Base-by-base conservation (phyloP, 2,329 filamentous ascomycete species). In the Colletotrichum viniferum region DNA sequence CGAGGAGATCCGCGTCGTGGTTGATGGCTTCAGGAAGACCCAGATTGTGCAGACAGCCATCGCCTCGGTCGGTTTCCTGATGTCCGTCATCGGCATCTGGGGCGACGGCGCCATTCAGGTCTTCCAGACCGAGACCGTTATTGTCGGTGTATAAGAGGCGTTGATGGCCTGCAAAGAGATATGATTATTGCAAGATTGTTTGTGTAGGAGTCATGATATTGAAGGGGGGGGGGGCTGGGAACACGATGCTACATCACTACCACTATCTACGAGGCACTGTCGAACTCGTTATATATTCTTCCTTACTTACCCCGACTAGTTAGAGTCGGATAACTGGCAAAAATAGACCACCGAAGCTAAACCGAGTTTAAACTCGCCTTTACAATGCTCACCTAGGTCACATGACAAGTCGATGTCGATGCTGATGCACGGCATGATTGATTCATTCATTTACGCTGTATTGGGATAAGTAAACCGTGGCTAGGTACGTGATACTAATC, bases 11-110 rank as follows among this genome's bases (percentile, higher is more conserved):
- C 87, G 90, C 77, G 86, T 83, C 61, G 86, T 89, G 81, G 89
- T 92, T 63, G 89, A 92, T 82, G 83, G 84, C 8, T 89, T 92
- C 78, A 85, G 88, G 56, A 87, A 86, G 81, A 88, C 87, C 78
- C 90, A 92, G 79, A 77, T 90, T 36, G 85, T 90, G 13, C 87
- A 90, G 81, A 90, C 90, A 10, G 86, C 84, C 7, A 79, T 93
- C 34, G 86, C 90, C 4, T 89, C 89, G 5, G 72, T 91, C 58
- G 91, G 88, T 5, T 93, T 94, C 82, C 82, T 87, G 69, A 88
- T 94, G 86, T 89, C 91, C 24, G 87, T 93, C 21, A 84, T 93
- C 43, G 92, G 92, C 18, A 90, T 94, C 79, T 94, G 92, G 92
- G 92, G 92, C 7, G 92, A 93, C 81, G 90, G 91, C 30, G 86